Percentiles rank a stretch among this genome's conserved stretches.
These are phyloP conservation scores for Ramaria rubella DNA, from an alignment of 768 basidiomycete genomes.

Conservation along the genomic window DNA sequence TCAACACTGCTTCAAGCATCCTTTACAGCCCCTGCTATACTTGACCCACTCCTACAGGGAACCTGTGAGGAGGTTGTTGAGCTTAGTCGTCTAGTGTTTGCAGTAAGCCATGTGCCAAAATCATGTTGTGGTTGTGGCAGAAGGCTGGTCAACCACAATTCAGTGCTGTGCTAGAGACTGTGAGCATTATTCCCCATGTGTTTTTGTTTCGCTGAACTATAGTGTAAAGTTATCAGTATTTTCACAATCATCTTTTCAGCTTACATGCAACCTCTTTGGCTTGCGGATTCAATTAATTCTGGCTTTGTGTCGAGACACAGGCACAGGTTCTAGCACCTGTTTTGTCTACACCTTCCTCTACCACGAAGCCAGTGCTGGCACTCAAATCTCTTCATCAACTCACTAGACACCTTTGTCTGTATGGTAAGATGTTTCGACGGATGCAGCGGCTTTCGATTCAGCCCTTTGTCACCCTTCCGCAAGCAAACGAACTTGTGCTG, in stretches of 20 bases:
- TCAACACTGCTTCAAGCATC: slow-evolving; percentile 2
- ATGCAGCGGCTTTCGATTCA: slow-evolving; percentile 54
- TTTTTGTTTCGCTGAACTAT: not conserved
- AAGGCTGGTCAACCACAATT: slow-evolving; percentile 37
- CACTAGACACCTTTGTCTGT: slow-evolving; percentile 60
- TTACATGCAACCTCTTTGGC: slow-evolving; percentile 33
- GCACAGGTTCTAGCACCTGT: not conserved
- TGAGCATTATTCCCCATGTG: slow-evolving; percentile 41
- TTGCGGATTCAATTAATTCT: slow-evolving; percentile 50
- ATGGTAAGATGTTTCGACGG: slow-evolving; percentile 77
- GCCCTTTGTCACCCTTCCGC: slow-evolving; percentile 58
- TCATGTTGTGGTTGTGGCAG: slow-evolving; percentile 68
- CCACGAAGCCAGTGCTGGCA: slow-evolving; percentile 22
- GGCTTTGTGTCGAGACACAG: slow-evolving; percentile 26
- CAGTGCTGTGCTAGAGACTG: slow-evolving; percentile 25
- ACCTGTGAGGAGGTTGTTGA: slow-evolving; percentile 28
- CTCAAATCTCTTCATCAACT: slow-evolving; percentile 47
- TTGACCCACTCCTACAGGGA: not conserved
- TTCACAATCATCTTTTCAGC: slow-evolving; percentile 1
- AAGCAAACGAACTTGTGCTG: slow-evolving; percentile 59
- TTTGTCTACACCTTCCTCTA: slow-evolving; percentile 20
- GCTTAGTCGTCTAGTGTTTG: slow-evolving; percentile 62
- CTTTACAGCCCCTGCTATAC: not conserved
- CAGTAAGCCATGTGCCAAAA: slow-evolving; percentile 69
- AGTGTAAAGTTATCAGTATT: not conserved